A percentile compares a stretch with the other conserved stretches of the same genome.
These are phyloP conservation scores for Trichophyton benhamiae DNA, from an alignment of 2,329 filamentous ascomycete species.

Conservation along the genomic window DNA sequence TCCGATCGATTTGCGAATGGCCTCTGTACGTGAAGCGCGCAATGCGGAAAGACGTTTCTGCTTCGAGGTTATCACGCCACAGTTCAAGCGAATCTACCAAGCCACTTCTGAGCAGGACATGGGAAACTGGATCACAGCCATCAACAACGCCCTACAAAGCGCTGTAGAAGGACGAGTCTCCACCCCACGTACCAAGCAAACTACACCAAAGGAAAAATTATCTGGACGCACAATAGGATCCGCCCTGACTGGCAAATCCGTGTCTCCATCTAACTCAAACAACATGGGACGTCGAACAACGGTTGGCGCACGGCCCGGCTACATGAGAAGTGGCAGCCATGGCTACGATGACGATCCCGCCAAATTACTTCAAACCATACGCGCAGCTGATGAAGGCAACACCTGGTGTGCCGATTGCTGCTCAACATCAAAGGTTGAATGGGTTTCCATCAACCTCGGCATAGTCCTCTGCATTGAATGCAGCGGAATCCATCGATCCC, in stretches of 20 bases:
- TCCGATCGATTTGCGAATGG: constrained; percentile 91
- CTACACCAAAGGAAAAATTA: constrained; percentile 42
- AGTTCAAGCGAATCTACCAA: constrained; percentile 92
- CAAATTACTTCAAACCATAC: constrained; percentile 72
- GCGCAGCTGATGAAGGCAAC: constrained; percentile 85
- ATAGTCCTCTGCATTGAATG: constrained; percentile 97
- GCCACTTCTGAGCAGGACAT: constrained; percentile 97
- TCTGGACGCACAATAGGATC: constrained; percentile 80
- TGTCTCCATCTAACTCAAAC: constrained; percentile 39
- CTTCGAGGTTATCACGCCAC: constrained; percentile 95
- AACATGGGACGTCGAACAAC: constrained; percentile 75
- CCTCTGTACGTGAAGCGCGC: constrained; percentile 87
- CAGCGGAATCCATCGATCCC: constrained; percentile 88
- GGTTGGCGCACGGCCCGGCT: constrained; percentile 72
- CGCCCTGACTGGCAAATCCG: constrained; percentile 82
- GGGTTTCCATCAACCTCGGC: constrained; percentile 96
- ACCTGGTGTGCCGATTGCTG: constrained; percentile 90
- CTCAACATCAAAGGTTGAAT: constrained; percentile 84
- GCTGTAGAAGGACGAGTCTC: constrained; percentile 72
- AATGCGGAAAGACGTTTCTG: constrained; percentile 92
- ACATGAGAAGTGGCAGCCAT: constrained; percentile 55
- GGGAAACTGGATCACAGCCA: constrained; percentile 88
- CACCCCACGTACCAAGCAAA: constrained; percentile 32
- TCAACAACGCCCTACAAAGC: constrained; percentile 94
- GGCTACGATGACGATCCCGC: constrained; percentile 72